Percentiles rank a stretch among this genome's conserved stretches.
These are phyloP conservation scores for Angomonas ambiguus DNA, from an alignment of 208 protist species.

Conservation along the genomic window DNA sequence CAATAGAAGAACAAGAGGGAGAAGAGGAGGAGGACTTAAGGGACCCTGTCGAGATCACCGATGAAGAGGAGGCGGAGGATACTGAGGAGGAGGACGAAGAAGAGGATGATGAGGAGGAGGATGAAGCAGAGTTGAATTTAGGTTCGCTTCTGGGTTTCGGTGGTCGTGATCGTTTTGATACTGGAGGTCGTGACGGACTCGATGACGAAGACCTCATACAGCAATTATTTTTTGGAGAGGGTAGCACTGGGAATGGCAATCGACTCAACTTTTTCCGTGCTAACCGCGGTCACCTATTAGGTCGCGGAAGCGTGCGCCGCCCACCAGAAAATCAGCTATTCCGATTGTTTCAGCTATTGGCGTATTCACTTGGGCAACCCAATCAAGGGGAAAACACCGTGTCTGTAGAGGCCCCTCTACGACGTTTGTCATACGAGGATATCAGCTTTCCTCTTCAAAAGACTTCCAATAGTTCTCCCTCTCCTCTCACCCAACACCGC, in stretches of 20 bases:
- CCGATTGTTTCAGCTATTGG: neutral
- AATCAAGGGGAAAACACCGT: neutral
- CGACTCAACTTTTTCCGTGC: too few relatives aligned
- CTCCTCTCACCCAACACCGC: neutral
- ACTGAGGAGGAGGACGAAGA: conserved; percentile 14
- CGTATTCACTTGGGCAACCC: neutral
- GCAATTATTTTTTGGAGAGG: neutral
- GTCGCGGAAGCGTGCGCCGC: too few relatives aligned
- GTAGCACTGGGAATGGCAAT: neutral
- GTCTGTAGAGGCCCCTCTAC: neutral
- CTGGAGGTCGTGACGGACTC: too few relatives aligned
- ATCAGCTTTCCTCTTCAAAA: neutral
- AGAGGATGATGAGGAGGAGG: conserved; percentile 20
- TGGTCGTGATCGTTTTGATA: too few relatives aligned
- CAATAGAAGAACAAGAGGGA: neutral
- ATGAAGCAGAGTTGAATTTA: neutral
- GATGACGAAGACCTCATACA: too few relatives aligned
- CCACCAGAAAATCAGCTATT: neutral
- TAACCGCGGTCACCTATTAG: too few relatives aligned
- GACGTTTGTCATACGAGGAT: neutral
- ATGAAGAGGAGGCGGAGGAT: neutral
- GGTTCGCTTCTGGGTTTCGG: too few relatives aligned
- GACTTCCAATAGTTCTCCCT: neutral
- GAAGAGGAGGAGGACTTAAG: neutral
- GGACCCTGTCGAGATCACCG: neutral